Evolutionary conservation across 23 red algal genomes (phyloP).

Genomic region (Porphyridium purpureum): DNA sequence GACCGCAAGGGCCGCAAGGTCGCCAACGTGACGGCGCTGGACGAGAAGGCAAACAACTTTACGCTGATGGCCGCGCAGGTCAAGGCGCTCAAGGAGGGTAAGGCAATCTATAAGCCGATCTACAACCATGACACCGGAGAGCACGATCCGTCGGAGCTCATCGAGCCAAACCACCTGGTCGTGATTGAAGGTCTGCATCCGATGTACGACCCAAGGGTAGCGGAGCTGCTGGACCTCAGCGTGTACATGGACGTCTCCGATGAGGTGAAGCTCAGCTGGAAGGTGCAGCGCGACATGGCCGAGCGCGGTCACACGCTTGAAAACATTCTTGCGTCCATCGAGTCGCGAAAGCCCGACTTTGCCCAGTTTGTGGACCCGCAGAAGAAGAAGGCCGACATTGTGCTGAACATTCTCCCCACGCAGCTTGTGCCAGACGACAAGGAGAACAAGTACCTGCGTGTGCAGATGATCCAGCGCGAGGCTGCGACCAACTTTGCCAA

Average conservation of each 20-base stretch:
- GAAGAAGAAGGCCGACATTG: conserved; percentile 60
- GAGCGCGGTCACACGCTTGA: conserved; percentile 93
- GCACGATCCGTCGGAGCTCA: conserved; percentile 86
- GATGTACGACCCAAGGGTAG: conserved; percentile 71
- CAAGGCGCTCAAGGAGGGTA: conserved; percentile 87
- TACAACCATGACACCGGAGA: conserved; percentile 97
- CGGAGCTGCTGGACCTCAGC: conserved; percentile 70
- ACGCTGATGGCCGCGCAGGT: conserved; percentile 83
- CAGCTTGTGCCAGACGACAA: conserved; percentile 80
- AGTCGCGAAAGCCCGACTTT: conserved; percentile 92
- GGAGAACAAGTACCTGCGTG: conserved; percentile 79
- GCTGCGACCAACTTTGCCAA: conserved; percentile 18
- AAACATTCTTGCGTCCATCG: conserved; percentile 83
- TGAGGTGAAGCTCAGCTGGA: conserved; percentile 98
- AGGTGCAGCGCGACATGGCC: conserved; percentile 98
- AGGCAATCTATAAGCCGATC: conserved; percentile 95
- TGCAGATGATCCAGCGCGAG: conserved; percentile 82
- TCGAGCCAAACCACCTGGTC: conserved; percentile 83
- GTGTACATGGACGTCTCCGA: conserved; percentile 95
- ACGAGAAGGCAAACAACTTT: conserved; percentile 85
- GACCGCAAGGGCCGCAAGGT: conserved; percentile 77
- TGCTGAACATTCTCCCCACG: conserved; percentile 88
- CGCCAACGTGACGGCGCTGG: conserved; percentile 76
- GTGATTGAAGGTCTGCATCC: conserved; percentile 95
- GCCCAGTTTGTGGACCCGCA: conserved; percentile 77